phyloP scores from a whole-genome alignment of 495 filamentous ascomycete species.

The Annulohypoxylon stygium region DNA sequence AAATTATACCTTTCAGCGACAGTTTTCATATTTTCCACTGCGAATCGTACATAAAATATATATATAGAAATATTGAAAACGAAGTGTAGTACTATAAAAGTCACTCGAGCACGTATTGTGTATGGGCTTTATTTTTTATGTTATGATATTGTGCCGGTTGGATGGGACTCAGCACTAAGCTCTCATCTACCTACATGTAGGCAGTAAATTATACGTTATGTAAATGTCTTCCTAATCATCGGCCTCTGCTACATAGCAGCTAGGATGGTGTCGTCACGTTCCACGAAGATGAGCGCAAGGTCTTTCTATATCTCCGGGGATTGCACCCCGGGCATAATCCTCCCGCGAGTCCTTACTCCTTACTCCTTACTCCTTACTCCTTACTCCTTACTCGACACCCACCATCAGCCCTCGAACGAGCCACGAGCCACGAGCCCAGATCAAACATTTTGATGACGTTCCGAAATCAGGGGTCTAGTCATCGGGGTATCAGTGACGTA shows the following conservation, averaged over 20 bases:
- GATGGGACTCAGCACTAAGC: background rate
- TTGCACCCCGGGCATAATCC: background rate
- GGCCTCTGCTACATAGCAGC: background rate
- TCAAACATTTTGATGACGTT: constrained; percentile 12
- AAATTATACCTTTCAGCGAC: background rate
- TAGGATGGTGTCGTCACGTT: background rate
- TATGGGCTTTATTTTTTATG: background rate
- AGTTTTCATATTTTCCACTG: too few relatives aligned
- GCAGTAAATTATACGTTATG: too few relatives aligned
- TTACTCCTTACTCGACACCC: background rate
- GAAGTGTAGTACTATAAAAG: background rate
- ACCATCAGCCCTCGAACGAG: background rate
- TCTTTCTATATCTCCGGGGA: background rate
- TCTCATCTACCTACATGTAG: background rate
- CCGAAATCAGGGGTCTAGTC: constrained; percentile 16
- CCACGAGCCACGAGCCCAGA: constrained; percentile 6
- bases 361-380: background rate
- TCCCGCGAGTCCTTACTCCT: background rate
- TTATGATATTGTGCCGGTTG: too few relatives aligned
- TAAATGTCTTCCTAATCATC: background rate
- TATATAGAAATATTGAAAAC: too few relatives aligned
- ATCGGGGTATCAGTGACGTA: constrained; percentile 19
- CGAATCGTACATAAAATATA: too few relatives aligned
- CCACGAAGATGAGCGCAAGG: background rate
- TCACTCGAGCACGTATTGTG: background rate